Percentiles rank a stretch among this genome's conserved stretches.
phyloP scores from a whole-genome alignment of 805 yeast genomes.

The Kurtzmaniella fragi region DNA sequence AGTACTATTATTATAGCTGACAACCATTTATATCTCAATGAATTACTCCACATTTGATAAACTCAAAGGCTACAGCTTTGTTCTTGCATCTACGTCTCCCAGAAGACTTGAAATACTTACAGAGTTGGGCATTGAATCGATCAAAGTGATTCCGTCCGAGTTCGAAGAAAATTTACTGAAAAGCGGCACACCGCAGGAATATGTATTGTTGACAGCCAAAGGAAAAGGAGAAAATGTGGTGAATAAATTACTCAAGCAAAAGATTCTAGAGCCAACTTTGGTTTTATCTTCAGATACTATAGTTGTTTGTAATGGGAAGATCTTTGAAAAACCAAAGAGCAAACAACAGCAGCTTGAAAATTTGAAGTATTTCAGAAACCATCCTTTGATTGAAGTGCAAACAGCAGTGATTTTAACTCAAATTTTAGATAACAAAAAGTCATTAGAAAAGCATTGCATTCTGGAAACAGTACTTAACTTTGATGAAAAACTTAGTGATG shows the following conservation, averaged over 20 bases:
- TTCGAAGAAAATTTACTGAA: constrained; percentile 78
- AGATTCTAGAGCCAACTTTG: constrained; percentile 16
- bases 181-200: constrained; percentile 40
- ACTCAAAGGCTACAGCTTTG: constrained; percentile 27
- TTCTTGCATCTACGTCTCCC: constrained; percentile 83
- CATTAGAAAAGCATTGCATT: constrained; percentile 4
- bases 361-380: constrained; percentile 19
- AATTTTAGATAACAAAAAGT: constrained; percentile 7
- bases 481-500: constrained; percentile 40
- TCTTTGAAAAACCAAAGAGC: constrained; percentile 72
- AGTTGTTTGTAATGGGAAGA: constrained; percentile 48
- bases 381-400: constrained; percentile 23
- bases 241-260: constrained; percentile 19
- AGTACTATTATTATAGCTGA: too few relatives aligned
- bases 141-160: constrained; percentile 52
- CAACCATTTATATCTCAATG: background rate
- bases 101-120: constrained; percentile 68
- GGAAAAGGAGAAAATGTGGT: constrained; percentile 48
- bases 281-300: constrained; percentile 62
- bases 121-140: constrained; percentile 42
- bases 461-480: constrained; percentile 43
- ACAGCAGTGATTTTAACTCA: constrained; percentile 28
- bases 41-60: constrained; percentile 10
- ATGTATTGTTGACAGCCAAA: constrained; percentile 66
- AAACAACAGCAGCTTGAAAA: constrained; percentile 22